phyloP scores from a whole-genome alignment of 116 monocot species.

The Thalassia testudinum region DNA sequence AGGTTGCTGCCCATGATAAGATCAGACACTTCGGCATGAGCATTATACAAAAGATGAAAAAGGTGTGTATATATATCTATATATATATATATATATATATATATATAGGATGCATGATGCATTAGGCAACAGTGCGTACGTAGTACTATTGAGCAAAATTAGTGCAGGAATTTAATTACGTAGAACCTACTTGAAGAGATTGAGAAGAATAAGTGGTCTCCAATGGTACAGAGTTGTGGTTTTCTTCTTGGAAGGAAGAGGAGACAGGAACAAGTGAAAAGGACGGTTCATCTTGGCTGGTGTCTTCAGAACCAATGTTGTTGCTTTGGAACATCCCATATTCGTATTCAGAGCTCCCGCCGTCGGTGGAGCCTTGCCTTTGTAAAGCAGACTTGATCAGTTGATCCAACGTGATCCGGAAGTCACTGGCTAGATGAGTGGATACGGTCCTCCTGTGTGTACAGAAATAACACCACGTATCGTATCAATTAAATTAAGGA shows the following conservation, averaged over 20 bases:
- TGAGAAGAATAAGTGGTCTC: slow-evolving; percentile 20
- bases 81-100: no score
- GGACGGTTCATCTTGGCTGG: slow-evolving; percentile 20
- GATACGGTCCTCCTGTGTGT: slow-evolving; percentile 56
- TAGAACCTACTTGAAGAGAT: slow-evolving; percentile 22
- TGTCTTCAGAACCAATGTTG: slow-evolving; percentile 8
- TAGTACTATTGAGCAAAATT: no score
- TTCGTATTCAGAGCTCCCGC: slow-evolving; percentile 15
- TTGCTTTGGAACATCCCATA: slow-evolving; percentile 13
- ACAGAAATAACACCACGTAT: neutral
- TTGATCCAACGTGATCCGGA: slow-evolving; percentile 46
- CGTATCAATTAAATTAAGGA: neutral
- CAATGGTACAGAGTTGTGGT: slow-evolving; percentile 6
- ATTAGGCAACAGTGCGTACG: no score
- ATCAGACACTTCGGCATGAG: neutral
- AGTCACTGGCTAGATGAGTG: slow-evolving; percentile 51
- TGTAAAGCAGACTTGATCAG: slow-evolving; percentile 36
- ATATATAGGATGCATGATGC: no score
- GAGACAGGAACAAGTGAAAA: slow-evolving; percentile 27
- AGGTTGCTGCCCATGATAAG: slow-evolving; percentile 23
- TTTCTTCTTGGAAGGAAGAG: slow-evolving; percentile 6
- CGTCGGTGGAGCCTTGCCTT: slow-evolving; percentile 19
- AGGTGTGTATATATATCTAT: neutral
- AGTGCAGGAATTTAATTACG: no score
- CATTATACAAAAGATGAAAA: neutral